A percentile compares a stretch with the other conserved stretches of the same genome.
Conservation (phyloP, 2,329 filamentous ascomycete species). For the Trichoderma oligosporum region DNA sequence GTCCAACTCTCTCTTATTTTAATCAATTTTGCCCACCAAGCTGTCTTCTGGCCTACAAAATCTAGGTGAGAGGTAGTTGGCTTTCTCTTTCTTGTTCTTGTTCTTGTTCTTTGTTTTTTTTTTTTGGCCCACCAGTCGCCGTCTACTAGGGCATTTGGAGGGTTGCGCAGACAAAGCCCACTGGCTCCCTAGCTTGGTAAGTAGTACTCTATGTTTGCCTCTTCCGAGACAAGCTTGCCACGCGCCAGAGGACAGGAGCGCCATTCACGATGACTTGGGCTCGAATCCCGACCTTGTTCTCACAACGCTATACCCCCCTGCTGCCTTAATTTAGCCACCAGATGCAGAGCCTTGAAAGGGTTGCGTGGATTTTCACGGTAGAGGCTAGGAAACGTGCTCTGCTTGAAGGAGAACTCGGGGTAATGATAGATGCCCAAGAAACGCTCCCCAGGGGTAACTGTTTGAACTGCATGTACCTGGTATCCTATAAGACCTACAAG, state of each 20-base stretch:
- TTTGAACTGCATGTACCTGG: too few species aligned
- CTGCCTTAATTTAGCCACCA: constrained; percentile 13
- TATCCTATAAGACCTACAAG: not conserved
- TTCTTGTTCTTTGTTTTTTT: not conserved
- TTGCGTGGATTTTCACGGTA: not conserved
- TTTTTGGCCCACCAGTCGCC: not conserved
- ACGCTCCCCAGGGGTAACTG: too few species aligned
- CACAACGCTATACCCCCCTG: constrained; percentile 8
- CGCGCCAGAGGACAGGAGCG: constrained; percentile 14
- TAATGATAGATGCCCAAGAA: not conserved
- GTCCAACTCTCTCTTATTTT: too few species aligned
- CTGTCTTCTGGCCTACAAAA: not conserved
- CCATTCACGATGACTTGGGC: constrained; percentile 11
- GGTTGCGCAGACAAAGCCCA: not conserved
- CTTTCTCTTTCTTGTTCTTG: not conserved
- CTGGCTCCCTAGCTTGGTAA: not conserved
- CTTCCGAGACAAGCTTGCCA: constrained; percentile 16
- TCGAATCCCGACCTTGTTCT: constrained; percentile 1
- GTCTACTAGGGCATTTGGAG: not conserved
- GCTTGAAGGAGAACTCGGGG: not conserved
- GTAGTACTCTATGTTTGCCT: not conserved
- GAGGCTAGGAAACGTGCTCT: not conserved
- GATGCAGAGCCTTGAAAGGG: constrained; percentile 6
- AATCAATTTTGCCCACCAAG: constrained; percentile 9
- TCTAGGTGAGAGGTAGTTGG: not conserved